Evolutionary conservation across 2,329 filamentous ascomycete genomes (phyloP), one percentile per base, ranked within the genome.

Genomic region (Beauveria sp.): DNA sequence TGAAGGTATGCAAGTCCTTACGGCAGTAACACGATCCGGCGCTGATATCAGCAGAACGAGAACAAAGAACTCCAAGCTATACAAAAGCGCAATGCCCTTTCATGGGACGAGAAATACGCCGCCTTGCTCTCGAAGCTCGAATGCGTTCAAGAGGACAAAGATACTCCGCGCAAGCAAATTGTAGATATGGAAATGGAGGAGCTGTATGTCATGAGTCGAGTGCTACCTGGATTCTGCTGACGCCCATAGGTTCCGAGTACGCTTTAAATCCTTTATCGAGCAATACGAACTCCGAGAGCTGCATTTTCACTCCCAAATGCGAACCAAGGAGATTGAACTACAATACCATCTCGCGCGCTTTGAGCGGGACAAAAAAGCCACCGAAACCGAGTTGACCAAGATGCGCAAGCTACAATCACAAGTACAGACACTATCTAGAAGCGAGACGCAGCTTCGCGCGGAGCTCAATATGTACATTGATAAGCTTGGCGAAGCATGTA

Each of bases 391-490:
- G 76, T 79, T 87, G 24, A 83, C 82, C 60, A 89, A 92, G 68
- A 90, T 91, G 62, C 87, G 92, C 65, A 90, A 93, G 66, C 81
- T 99, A 58, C 96, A 95, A 68, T 82, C 86, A 42, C 95, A 99
- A 75, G 92, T 98, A 26, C 91, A 93, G 67, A 96, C 92, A 2
- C 97, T 98, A 73, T 95, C 92, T 42, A 95, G 96, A 75, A 98
- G 93, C 10, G 95, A 99, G 76, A 89, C 90, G 18, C 93, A 98
- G 75, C 82, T 99, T 60, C 82, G 95, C 63, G 96, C 91, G 69
- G 95, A 99, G 75, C 86, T 99, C 69, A 98, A 97, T 73, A 93
- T 97, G 68, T 99, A 99, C 70, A 93, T 97, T 28, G 95, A 99
- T 73, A 99, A 98, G 78, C 98, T 98, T 78, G 98, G 98, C 80